A percentile compares a stretch with the other conserved stretches of the same genome.
These are phyloP conservation scores for Thermomyces lanuginosus DNA, from an alignment of 2,329 filamentous ascomycete species.

Conservation along the genomic window DNA sequence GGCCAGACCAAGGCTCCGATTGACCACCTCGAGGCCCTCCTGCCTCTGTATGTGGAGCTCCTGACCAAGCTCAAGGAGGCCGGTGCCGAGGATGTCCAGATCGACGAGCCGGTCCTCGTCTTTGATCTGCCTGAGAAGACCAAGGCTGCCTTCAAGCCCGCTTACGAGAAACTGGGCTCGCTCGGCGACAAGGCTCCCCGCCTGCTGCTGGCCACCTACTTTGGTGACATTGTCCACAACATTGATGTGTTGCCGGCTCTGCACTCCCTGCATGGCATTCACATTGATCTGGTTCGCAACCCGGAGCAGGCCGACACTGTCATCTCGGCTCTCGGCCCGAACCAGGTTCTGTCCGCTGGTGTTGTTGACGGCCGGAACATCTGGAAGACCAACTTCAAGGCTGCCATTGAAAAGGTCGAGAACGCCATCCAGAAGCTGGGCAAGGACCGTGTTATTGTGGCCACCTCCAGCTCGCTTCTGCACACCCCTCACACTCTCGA, in stretches of 20 bases:
- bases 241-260: constrained; percentile 68
- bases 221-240: constrained; percentile 99
- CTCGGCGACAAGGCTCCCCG: constrained; percentile 71
- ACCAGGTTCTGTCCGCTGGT: constrained; percentile 84
- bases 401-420: constrained; percentile 81
- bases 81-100: constrained; percentile 92
- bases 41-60: constrained; percentile 89
- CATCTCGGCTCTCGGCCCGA: constrained; percentile 62
- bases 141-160: constrained; percentile 95
- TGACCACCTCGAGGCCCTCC: constrained; percentile 76
- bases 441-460: constrained; percentile 92
- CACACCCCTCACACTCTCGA: constrained; percentile 96
- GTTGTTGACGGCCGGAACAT: constrained; percentile 98
- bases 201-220: constrained; percentile 89
- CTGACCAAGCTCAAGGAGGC: constrained; percentile 86
- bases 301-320: constrained; percentile 91
- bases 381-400: constrained; percentile 99
- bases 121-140: constrained; percentile 78
- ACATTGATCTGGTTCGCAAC: constrained; percentile 94
- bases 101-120: constrained; percentile 93
- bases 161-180: constrained; percentile 66
- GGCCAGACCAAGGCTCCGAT: constrained; percentile 85
- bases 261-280: constrained; percentile 61
- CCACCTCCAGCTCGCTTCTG: constrained; percentile 92
- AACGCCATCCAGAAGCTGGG: constrained; percentile 85